phyloP scores from a whole-genome alignment of 2,329 filamentous ascomycete genomes.

The Fusarium armeniacum region DNA sequence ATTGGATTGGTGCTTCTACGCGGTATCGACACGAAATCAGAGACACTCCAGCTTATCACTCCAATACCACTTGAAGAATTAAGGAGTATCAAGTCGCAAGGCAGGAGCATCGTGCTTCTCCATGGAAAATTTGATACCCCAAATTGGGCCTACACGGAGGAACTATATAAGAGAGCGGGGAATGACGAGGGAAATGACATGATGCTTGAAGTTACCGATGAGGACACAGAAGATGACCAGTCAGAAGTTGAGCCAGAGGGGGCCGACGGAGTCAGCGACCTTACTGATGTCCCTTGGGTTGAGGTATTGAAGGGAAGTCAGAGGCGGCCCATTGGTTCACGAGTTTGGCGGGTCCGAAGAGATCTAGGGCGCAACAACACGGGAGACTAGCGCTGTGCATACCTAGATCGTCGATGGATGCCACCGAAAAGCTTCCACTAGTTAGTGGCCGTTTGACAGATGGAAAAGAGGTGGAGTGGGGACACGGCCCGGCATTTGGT shows the following conservation, averaged over 20 bases:
- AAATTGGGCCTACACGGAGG: slow-evolving; percentile 78
- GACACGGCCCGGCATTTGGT: slow-evolving; percentile 23
- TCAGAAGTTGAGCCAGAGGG: slow-evolving; percentile 51
- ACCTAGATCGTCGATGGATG: slow-evolving; percentile 12
- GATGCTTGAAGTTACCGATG: slow-evolving; percentile 53
- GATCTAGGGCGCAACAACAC: slow-evolving; percentile 65
- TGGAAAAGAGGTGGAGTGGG: slow-evolving; percentile 21
- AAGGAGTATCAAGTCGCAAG: slow-evolving; percentile 56
- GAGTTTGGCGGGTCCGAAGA: slow-evolving; percentile 74
- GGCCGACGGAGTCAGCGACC: slow-evolving; percentile 34
- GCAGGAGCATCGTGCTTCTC: slow-evolving; percentile 71
- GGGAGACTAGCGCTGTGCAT: slow-evolving; percentile 44
- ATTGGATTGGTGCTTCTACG: slow-evolving; percentile 78
- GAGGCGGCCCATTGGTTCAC: slow-evolving; percentile 69
- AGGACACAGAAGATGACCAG: slow-evolving; percentile 55
- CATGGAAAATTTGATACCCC: slow-evolving; percentile 78
- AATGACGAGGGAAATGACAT: slow-evolving; percentile 50
- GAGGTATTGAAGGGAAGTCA: slow-evolving; percentile 69
- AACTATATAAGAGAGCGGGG: slow-evolving; percentile 61
- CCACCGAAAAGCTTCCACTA: slow-evolving; percentile 7
- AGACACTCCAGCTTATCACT: slow-evolving; percentile 74
- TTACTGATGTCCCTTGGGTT: slow-evolving; percentile 68
- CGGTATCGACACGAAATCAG: slow-evolving; percentile 70
- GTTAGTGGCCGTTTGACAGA: slow-evolving; percentile 25
- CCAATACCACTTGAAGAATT: slow-evolving; percentile 64